Base-by-base conservation (phyloP, 192 early-diverging fungal genomes). In the Geranomyces variabilis region DNA sequence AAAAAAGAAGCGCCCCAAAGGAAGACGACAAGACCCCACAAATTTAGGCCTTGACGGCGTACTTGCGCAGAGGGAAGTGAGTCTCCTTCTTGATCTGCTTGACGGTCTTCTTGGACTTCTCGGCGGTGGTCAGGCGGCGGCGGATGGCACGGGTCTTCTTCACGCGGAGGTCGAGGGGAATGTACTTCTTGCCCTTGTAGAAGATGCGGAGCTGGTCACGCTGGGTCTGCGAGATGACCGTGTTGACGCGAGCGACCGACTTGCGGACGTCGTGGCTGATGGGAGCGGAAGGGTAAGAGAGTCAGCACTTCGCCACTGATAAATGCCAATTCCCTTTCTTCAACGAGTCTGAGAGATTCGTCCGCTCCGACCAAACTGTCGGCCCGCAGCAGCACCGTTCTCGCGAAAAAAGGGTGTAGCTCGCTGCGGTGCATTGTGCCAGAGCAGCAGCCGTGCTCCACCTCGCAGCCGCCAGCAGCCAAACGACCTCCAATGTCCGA, bases 121-220 rank as follows among this genome's bases (percentile, higher is more conserved):
- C 93, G 78, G 80, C 66, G 76, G 85, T 79, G 87, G 94, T 95
- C 84, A 99, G 86, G 69, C 91, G 90, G 76, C 95, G 93, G 67
- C 97, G 94, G 83, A 98, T 91, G 73, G 97, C 97, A 80, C 97
- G 94, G 73, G 96, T 99, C 90, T 95, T 94, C 92, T 99, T 99
- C 80, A 84, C 85, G 78, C 97, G 93, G 83, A 99, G 92, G 84
- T 99, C 97, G 72, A 95, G 84, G 69, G 97, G 97, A 46, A 88
- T 75, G 86, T 93, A 92, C 90, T 97, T 98, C 90, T 95, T 97
- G 78, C 89, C 88, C 78, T 92, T 89, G 89, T 94, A 98, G 88
- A 90, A 91, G 63, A 88, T 79, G 74, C 93, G 93, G 65, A 94
- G 89, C 81, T 93, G 89, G 31, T 89, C 90, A 74, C 94, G 92